Evolutionary conservation across 1,284 basidiomycete genomes (phyloP).

Genomic region (Apiotrichum siamense): DNA sequence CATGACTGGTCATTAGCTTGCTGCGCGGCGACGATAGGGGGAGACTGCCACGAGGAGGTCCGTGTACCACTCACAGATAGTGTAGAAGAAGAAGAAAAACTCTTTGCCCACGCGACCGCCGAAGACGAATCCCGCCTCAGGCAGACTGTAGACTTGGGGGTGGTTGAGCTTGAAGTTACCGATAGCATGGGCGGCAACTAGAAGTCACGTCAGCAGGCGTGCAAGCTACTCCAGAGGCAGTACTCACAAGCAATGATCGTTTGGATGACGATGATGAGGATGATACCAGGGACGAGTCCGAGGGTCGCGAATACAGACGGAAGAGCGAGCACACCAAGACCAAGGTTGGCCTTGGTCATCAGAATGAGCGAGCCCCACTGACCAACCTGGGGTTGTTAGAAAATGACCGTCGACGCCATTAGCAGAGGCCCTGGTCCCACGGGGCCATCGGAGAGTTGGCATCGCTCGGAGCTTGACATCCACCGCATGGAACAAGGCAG

Average conservation of each 20-base stretch:
- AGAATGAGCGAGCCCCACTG: constrained; percentile 20
- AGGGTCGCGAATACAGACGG: constrained; percentile 30
- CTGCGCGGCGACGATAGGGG: too few species aligned
- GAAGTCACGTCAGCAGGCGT: not conserved
- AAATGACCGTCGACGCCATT: too few species aligned
- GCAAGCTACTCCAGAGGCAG: not conserved
- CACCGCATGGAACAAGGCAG: not conserved
- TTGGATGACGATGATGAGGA: constrained; percentile 29
- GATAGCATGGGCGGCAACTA: constrained; percentile 14
- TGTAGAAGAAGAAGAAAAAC: constrained; percentile 10
- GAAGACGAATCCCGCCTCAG: constrained; percentile 28
- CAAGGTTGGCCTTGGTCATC: constrained; percentile 34
- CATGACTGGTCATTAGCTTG: constrained; percentile 14
- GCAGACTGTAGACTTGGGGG: constrained; percentile 22
- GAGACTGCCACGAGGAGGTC: too few species aligned
- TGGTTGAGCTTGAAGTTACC: constrained; percentile 26
- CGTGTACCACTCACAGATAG: constrained; percentile 8
- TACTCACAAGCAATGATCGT: constrained; percentile 32
- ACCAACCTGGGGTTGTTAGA: constrained; percentile 11
- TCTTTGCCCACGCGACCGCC: constrained; percentile 18
- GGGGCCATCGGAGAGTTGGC: not conserved
- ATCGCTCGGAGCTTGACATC: not conserved
- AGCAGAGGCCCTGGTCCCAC: not conserved
- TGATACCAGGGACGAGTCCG: constrained; percentile 33
- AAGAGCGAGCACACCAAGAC: constrained; percentile 35